Evolutionary conservation across 2,329 filamentous ascomycete species (phyloP).

Genomic region (Trichoderma sp.): DNA sequence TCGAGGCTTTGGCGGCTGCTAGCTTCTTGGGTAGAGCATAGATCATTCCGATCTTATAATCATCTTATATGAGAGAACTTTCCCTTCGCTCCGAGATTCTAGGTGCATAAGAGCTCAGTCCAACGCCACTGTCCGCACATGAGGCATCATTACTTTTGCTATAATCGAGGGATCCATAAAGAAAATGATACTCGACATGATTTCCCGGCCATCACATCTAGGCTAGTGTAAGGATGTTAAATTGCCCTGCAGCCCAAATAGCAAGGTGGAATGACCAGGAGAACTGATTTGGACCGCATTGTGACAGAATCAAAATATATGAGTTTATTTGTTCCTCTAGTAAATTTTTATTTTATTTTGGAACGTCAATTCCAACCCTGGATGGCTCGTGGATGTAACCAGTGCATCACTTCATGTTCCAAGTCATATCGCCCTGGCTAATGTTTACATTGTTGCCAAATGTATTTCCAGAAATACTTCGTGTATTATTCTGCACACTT

Average conservation of each 20-base stretch:
- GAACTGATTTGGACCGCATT: no score
- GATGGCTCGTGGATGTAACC: neutral
- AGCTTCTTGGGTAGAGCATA: neutral
- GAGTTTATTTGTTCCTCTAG: no score
- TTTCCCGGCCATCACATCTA: no score
- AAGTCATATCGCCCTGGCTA: neutral
- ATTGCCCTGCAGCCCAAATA: no score
- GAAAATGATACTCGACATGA: no score
- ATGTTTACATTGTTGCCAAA: constrained; percentile 3
- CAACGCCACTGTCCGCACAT: neutral
- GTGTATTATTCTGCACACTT: neutral
- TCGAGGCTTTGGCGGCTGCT: no score
- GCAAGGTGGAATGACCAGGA: no score
- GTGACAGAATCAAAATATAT: no score
- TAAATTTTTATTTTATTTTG: no score
- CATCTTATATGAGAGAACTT: neutral
- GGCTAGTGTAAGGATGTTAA: no score
- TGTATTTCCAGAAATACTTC: neutral
- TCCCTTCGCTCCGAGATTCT: neutral
- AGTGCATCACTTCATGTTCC: neutral
- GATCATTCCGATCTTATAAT: neutral
- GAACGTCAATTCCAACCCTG: neutral
- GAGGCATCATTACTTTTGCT: no score
- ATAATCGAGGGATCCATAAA: no score
- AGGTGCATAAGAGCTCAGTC: neutral